Evolutionary conservation across 1,284 basidiomycete species (phyloP), one percentile per base, ranked within the genome.

Genomic region (Ceratobasidium sp.): DNA sequence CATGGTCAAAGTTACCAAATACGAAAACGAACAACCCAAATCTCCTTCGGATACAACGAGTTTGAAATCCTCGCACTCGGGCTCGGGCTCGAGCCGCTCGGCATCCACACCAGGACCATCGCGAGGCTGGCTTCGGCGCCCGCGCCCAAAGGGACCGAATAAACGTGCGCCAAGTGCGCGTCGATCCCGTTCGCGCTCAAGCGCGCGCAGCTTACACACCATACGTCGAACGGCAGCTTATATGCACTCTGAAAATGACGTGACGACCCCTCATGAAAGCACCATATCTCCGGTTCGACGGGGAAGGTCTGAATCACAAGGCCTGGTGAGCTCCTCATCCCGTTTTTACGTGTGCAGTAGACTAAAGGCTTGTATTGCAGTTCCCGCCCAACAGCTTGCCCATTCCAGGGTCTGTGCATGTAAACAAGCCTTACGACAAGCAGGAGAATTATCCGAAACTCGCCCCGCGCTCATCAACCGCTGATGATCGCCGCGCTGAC

Each of bases 1-100:
- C 50, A 67, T 67, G 64, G 64, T 67, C 50, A 67, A 67, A 55
- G 52, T 67, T 2, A 67, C 64, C 64, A 67, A 67, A 34, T 67
- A 67, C 52, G 64, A 67, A 67, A 67, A 45, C 20, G 52, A 67
- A 45, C 64, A 67, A 17, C 64, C 64, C 64, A 67, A 67, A 31
- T 67, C 64, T 10, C 64, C 64, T 15, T 55, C 52, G 25, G 64
- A 67, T 20, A 67, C 64, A 2, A 43, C n/a, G 5, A 67, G 64
- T 32, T 12, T 67, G 40, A 25, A 32, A 6, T 62, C 58, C n/a
- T 25, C 27, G 6, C 58, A 31, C 29, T 67, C 64, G 38, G 25
- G 52, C 29, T 67, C 64, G 38, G 43, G 64, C 40, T 67, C 64
- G n/a, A 34, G 64, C 32, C 64, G 42, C 25, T 67, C 64, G 7